Percentiles rank a stretch among this genome's conserved stretches.
Evolutionary conservation across 129 eudicot species (phyloP).

Genomic region (Oenanthe sinensis): DNA sequence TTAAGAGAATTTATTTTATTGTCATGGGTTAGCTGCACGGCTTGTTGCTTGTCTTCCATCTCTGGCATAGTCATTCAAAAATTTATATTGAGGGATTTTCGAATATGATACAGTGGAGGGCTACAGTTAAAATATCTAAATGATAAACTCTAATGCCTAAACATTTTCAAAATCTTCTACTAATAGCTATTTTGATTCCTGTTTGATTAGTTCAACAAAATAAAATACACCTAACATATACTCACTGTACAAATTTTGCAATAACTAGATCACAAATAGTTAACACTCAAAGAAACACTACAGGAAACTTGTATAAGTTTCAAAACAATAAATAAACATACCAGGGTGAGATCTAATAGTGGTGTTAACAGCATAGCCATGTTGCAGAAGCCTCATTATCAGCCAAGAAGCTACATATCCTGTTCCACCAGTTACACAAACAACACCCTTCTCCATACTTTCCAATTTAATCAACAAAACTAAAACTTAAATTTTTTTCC

Average conservation of each 20-base stretch:
- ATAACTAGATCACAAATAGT: background rate
- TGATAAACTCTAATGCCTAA: background rate
- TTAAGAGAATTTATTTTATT: background rate
- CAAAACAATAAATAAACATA: background rate
- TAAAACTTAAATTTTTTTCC: background rate
- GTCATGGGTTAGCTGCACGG: background rate
- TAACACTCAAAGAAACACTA: background rate
- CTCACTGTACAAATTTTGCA: background rate
- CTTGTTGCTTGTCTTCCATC: background rate
- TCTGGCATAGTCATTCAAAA: background rate
- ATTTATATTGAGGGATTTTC: background rate
- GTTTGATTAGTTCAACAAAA: background rate
- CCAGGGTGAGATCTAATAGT: slow-evolving; percentile 21
- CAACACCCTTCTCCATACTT: slow-evolving; percentile 7
- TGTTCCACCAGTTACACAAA: slow-evolving; percentile 51
- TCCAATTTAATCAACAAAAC: background rate
- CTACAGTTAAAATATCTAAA: background rate
- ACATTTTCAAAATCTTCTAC: background rate
- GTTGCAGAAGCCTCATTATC: slow-evolving; percentile 28
- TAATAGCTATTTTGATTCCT: background rate
- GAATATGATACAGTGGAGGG: background rate
- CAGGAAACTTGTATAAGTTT: background rate
- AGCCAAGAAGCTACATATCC: slow-evolving; percentile 47
- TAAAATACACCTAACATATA: background rate
- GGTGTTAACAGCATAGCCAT: slow-evolving; percentile 32